These are phyloP conservation scores for Urochloa ruziziensis DNA, from an alignment of 176 grass and related monocot species.

Conservation along the genomic window DNA sequence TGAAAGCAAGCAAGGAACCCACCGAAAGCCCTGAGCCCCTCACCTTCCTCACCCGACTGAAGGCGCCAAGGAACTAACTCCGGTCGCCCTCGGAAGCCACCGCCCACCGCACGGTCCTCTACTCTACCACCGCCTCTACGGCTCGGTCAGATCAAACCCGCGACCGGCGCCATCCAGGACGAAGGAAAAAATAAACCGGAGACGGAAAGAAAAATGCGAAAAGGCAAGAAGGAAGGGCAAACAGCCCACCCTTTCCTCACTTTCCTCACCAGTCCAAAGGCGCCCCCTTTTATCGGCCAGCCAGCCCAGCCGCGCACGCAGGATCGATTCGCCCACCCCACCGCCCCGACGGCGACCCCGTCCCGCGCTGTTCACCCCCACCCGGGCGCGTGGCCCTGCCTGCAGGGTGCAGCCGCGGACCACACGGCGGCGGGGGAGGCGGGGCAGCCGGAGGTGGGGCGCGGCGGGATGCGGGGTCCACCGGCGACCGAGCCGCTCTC, in stretches of 20 bases:
- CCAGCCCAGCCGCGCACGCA: conserved; percentile 18
- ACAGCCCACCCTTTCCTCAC: not conserved
- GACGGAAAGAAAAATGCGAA: not conserved
- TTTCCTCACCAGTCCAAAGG: conserved; percentile 30
- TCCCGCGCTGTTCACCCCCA: not conserved
- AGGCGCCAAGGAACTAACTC: conserved; percentile 28
- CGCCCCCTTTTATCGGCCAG: conserved; percentile 29
- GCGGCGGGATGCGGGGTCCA: not conserved
- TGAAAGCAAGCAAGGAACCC: conserved; percentile 17
- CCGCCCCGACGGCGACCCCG: conserved; percentile 4
- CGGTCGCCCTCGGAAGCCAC: not conserved
- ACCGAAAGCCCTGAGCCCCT: conserved; percentile 26
- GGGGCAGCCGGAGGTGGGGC: conserved; percentile 13
- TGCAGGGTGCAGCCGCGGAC: not conserved
- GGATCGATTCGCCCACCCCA: conserved; percentile 44
- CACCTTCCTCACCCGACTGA: conserved; percentile 30
- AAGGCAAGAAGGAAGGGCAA: not conserved
- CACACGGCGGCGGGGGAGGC: conserved; percentile 13
- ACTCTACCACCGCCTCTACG: not conserved
- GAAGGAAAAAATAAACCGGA: not conserved
- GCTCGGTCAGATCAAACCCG: conserved; percentile 37
- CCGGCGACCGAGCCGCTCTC: conserved; percentile 8
- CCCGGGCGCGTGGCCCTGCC: not conserved
- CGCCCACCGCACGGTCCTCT: conserved; percentile 14
- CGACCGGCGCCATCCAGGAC: conserved; percentile 28